Evolutionary conservation across 1,284 basidiomycete genomes (phyloP).

Genomic region (Marasmius oreades): DNA sequence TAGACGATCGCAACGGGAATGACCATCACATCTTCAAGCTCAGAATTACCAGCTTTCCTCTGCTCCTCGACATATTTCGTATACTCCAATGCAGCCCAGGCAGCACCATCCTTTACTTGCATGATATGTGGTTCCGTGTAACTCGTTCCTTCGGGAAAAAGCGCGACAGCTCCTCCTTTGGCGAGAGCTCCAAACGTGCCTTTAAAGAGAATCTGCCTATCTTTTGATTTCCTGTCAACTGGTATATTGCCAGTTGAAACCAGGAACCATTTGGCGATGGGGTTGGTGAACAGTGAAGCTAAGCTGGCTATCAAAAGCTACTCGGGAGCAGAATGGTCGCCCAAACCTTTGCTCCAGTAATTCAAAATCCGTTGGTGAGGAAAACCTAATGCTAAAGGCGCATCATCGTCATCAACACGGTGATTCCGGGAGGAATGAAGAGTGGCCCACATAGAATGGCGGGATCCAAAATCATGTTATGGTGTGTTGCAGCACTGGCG

Average conservation of each 20-base stretch:
- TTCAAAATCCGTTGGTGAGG: conserved; percentile 80
- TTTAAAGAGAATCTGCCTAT: conserved; percentile 85
- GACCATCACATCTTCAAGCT: conserved; percentile 46
- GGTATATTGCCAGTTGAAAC: conserved; percentile 92
- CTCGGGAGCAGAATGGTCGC: conserved; percentile 4
- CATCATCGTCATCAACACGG: conserved; percentile 12
- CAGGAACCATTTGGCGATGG: conserved; percentile 71
- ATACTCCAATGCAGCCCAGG: conserved; percentile 95
- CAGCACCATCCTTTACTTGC: conserved; percentile 93
- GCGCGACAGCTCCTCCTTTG: conserved; percentile 76
- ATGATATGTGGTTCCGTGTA: conserved; percentile 91
- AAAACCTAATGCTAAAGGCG: conserved; percentile 62
- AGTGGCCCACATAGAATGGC: conserved; percentile 67
- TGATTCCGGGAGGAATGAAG: conserved; percentile 6
- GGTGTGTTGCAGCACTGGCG: conserved; percentile 77
- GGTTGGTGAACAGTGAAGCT: conserved; percentile 79
- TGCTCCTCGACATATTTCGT: conserved; percentile 65
- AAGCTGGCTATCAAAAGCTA: conserved; percentile 10
- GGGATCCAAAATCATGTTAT: conserved; percentile 92
- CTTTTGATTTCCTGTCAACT: conserved; percentile 90
- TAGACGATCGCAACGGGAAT: conserved; percentile 90
- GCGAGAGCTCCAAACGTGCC: conserved; percentile 87
- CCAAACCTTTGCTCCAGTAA: conserved; percentile 87
- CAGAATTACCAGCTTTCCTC: conserved; percentile 37
- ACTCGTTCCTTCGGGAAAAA: conserved; percentile 93